Conservation (phyloP, 768 basidiomycete genomes). For the Neoboletus magnificus region DNA sequence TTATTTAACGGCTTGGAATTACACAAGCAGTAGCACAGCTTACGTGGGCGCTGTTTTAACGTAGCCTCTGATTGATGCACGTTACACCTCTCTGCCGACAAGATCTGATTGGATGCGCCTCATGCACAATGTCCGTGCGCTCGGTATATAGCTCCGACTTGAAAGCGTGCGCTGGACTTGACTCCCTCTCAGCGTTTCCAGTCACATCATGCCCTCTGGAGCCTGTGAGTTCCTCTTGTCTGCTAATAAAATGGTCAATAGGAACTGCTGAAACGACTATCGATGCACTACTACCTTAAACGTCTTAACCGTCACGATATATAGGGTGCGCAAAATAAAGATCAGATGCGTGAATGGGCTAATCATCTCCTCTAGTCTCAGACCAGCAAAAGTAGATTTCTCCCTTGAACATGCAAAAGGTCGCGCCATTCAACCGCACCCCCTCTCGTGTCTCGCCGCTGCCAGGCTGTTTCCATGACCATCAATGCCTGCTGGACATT, state of each 20-base stretch:
- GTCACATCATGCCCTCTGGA: background rate
- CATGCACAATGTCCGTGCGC: conserved; percentile 26
- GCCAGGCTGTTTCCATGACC: conserved; percentile 70
- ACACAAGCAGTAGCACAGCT: conserved; percentile 10
- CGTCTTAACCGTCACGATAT: conserved; percentile 5
- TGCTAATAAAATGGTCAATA: conserved; percentile 7
- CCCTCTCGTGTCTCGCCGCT: conserved; percentile 55
- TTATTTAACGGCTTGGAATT: conserved; percentile 9
- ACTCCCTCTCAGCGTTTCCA: background rate
- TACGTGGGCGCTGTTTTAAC: conserved; percentile 13
- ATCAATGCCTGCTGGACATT: conserved; percentile 56
- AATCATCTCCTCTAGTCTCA: conserved; percentile 15
- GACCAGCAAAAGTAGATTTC: conserved; percentile 28
- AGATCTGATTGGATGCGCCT: conserved; percentile 14
- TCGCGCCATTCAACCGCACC: conserved; percentile 60
- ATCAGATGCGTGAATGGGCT: background rate
- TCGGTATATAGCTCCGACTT: conserved; percentile 27
- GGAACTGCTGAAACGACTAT: conserved; percentile 13
- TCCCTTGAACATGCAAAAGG: conserved; percentile 36
- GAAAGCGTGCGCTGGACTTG: background rate
- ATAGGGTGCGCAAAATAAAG: conserved; percentile 20
- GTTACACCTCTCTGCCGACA: background rate
- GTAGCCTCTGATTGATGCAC: conserved; percentile 8
- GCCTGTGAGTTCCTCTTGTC: conserved; percentile 2
- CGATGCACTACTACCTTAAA: conserved; percentile 14